phyloP scores from a whole-genome alignment of 805 yeast genomes.

The Lachancea thermotolerans region DNA sequence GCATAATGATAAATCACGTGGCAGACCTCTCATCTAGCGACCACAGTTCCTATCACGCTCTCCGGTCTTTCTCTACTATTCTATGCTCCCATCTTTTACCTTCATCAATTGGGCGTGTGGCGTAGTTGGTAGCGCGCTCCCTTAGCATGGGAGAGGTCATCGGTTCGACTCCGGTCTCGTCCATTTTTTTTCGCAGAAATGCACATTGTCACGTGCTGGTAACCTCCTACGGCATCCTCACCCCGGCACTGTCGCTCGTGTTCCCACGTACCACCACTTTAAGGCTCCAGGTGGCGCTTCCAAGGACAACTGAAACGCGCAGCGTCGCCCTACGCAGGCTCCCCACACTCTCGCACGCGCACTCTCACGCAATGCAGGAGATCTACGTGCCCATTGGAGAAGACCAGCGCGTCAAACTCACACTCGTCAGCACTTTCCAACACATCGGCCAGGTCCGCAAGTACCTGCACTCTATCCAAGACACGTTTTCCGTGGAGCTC shows the following conservation, averaged over 20 bases:
- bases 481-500: constrained; percentile 22
- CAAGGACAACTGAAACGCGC: no score
- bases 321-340: no score
- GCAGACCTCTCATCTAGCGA: no score
- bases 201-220: neutral
- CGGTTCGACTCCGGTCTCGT: constrained; percentile 75
- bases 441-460: constrained; percentile 10
- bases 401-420: constrained; percentile 22
- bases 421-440: constrained; percentile 15
- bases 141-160: constrained; percentile 72
- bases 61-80: no score
- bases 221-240: neutral
- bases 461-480: constrained; percentile 22
- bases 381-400: constrained; percentile 24
- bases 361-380: constrained; percentile 12
- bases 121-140: constrained; percentile 76
- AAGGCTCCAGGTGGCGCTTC: no score
- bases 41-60: no score
- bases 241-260: no score
- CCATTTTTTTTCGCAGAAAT: constrained; percentile 35
- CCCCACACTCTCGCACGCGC: no score
- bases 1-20: no score
- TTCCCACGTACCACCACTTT: no score
- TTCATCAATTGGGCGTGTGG: constrained; percentile 50
- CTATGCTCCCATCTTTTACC: no score